Conservation (phyloP, 2,329 filamentous ascomycete genomes). For the Fusarium burgessii region DNA sequence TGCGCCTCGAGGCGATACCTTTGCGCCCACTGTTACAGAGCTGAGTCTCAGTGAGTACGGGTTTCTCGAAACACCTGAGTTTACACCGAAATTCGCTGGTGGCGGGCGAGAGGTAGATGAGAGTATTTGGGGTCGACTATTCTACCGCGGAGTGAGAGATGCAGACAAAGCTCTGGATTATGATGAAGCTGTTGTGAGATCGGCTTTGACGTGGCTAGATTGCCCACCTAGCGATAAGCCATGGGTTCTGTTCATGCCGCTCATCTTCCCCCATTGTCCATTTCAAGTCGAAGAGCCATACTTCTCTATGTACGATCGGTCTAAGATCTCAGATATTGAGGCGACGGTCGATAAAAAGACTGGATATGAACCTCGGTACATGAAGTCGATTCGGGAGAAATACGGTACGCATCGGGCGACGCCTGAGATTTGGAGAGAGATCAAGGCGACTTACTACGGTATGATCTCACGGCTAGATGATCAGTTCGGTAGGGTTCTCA, state of each 20-base stretch:
- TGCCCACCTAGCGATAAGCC: conserved; percentile 55
- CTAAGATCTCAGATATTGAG: conserved; percentile 36
- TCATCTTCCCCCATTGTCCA: conserved; percentile 60
- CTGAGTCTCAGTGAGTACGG: conserved; percentile 60
- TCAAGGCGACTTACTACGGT: conserved; percentile 60
- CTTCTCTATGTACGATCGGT: conserved; percentile 59
- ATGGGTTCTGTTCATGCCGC: conserved; percentile 58
- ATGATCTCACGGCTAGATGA: conserved; percentile 61
- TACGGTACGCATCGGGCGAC: conserved; percentile 57
- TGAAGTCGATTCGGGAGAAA: conserved; percentile 53
- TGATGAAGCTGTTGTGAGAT: conserved; percentile 57
- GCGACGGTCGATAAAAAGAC: conserved; percentile 47
- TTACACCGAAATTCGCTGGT: conserved; percentile 48
- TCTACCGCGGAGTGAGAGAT: conserved; percentile 57
- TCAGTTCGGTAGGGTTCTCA: conserved; percentile 58
- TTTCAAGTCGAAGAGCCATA: conserved; percentile 62
- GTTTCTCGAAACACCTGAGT: conserved; percentile 55
- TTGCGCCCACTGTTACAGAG: conserved; percentile 58
- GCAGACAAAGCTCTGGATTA: conserved; percentile 56
- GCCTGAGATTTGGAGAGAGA: conserved; percentile 56
- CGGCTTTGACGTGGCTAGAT: conserved; percentile 58
- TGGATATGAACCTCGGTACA: conserved; percentile 58
- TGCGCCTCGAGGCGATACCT: conserved; percentile 56
- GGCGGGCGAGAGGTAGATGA: conserved; percentile 45
- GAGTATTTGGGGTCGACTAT: conserved; percentile 54